Conservation (phyloP, 352 stramenopile genomes). For the Phytophthora palmivora region DNA sequence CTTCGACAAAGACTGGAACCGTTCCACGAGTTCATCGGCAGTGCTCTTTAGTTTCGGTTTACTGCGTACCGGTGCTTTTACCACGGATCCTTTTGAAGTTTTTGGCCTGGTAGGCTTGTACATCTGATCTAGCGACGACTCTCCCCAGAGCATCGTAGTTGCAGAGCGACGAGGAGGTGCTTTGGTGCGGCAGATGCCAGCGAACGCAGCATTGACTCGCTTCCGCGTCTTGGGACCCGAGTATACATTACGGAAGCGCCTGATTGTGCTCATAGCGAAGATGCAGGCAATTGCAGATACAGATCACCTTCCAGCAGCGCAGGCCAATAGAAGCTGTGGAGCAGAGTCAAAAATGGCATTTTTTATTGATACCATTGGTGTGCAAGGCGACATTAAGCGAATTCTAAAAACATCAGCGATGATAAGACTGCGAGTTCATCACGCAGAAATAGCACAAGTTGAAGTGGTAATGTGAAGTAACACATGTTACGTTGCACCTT, state of each 20-base stretch:
- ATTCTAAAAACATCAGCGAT: constrained; percentile 2
- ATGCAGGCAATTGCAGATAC: constrained; percentile 18
- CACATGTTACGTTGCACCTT: background rate
- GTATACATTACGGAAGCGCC: constrained; percentile 33
- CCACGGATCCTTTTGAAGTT: constrained; percentile 7
- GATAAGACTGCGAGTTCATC: constrained; percentile 25
- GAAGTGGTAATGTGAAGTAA: background rate
- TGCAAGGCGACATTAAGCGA: constrained; percentile 14
- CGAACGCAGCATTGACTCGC: constrained; percentile 26
- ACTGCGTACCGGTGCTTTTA: constrained; percentile 19
- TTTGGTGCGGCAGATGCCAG: constrained; percentile 27
- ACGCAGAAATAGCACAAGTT: constrained; percentile 18
- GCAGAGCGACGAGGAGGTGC: constrained; percentile 20
- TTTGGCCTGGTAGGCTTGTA: constrained; percentile 28
- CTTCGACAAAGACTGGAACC: constrained; percentile 69
- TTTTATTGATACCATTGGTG: background rate
- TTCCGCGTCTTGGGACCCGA: constrained; percentile 33
- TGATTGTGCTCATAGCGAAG: constrained; percentile 21
- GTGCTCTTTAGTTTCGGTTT: constrained; percentile 38
- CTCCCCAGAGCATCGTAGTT: constrained; percentile 29
- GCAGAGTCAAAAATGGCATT: constrained; percentile 16
- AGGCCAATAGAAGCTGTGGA: too few species aligned
- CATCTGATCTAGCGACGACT: constrained; percentile 14
- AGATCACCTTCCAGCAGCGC: constrained; percentile 8
- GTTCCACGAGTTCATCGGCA: constrained; percentile 54